Evolutionary conservation across 208 protist species (phyloP), one percentile per base, ranked within the genome.

Genomic region (Trypanosomatidae sp.): DNA sequence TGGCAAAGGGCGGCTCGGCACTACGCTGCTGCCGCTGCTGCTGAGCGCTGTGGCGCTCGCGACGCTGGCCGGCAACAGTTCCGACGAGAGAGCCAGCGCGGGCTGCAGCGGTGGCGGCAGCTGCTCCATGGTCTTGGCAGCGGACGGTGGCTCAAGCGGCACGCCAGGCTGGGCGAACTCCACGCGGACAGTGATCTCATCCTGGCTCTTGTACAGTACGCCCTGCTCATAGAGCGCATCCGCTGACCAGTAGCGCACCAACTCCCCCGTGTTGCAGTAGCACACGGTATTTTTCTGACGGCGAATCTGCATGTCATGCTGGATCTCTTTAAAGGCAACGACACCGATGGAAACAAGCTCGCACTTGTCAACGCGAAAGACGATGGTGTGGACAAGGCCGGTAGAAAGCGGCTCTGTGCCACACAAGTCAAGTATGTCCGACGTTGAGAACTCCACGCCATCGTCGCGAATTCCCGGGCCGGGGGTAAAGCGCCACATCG

Each of bases 251-350:
- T 73, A 85, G n/a, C 77, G 71, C 53, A 85, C 83, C 28, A 97
- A 74, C 72, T 97, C 88, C n/a, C 92, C 92, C 7, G 88, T 92
- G 74, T 83, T 93, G 71, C 87, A 85, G 83, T 93, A 97, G 44
- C 79, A 84, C n/a, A 94, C 85, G 36, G 85, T 80, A 67, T 86
- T 70, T 46, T 70, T 71, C 65, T 94, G 89, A 4, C 75, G 66
- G 13, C 84, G 72, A 41, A 97, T 80, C 69, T 83, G 76, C 73
- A 75, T 69, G 73, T 97, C 83, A 39, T 87, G 70, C 59, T 73
- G 65, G 9, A 81, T 77, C 1, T 74, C 65, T 9, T 84, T 71
- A 4, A 85, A 72, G n/a, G 83, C 83, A 19, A 97, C 69, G 19
- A 97, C 69, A 36, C 92, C 92, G 55, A 97, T 73, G 3, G 82